Conservation (phyloP, 495 filamentous ascomycete genomes). For the Penicillium tannophilum region DNA sequence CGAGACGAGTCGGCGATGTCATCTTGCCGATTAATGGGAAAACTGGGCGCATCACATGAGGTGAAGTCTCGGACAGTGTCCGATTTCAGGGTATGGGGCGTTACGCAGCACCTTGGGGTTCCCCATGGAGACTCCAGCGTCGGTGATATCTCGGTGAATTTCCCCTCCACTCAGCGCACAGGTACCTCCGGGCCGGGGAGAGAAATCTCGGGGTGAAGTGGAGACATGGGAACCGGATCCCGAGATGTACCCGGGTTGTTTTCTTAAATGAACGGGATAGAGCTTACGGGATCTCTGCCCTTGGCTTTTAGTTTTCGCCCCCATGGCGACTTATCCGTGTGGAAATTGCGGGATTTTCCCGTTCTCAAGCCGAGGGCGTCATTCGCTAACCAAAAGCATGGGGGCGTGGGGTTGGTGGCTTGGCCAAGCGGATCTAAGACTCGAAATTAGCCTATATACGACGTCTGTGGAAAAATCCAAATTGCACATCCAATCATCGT, state of each 20-base stretch:
- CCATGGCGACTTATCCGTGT: not conserved
- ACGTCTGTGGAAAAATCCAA: not conserved
- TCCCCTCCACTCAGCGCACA: slow-evolving; percentile 10
- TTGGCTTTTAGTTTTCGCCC: not conserved
- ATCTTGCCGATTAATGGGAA: slow-evolving; percentile 8
- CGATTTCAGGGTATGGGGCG: not conserved
- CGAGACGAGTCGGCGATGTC: not conserved
- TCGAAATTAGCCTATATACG: slow-evolving; percentile 3
- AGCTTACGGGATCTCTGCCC: slow-evolving; percentile 7
- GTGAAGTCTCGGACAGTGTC: slow-evolving; percentile 17
- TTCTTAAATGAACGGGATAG: not conserved
- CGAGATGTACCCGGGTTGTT: slow-evolving; percentile 9
- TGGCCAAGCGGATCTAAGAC: slow-evolving; percentile 1
- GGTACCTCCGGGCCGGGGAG: slow-evolving; percentile 5
- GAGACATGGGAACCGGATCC: slow-evolving; percentile 18
- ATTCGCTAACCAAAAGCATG: slow-evolving; percentile 16
- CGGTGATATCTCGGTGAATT: slow-evolving; percentile 31
- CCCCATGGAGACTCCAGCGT: slow-evolving; percentile 27
- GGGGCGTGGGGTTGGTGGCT: slow-evolving; percentile 7
- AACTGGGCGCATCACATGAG: slow-evolving; percentile 5
- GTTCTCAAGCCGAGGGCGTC: slow-evolving; percentile 17
- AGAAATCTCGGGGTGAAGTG: slow-evolving; percentile 9
- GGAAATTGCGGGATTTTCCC: slow-evolving; percentile 19
- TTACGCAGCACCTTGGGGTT: slow-evolving; percentile 13
- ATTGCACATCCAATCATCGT: not conserved